These are phyloP conservation scores for Arthrobotrys sphaeroides DNA, from an alignment of 2,329 filamentous ascomycete genomes.

Conservation along the genomic window DNA sequence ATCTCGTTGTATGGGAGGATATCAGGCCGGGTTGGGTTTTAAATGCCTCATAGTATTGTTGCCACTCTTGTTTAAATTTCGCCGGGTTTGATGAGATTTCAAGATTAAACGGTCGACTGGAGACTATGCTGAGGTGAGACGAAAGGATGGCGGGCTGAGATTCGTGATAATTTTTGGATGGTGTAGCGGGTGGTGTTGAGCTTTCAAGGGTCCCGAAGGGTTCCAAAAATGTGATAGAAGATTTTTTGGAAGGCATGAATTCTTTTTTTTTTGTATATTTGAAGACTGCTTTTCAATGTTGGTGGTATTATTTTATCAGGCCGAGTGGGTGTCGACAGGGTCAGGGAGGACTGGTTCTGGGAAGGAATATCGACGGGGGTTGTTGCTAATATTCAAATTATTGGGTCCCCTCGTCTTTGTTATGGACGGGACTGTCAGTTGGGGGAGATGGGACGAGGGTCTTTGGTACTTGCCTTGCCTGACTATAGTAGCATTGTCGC, in stretches of 20 bases:
- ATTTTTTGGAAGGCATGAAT: slow-evolving; percentile 4
- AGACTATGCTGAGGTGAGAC: slow-evolving; percentile 33
- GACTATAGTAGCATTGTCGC: slow-evolving; percentile 37
- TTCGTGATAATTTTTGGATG: slow-evolving; percentile 25
- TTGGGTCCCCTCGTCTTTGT: not conserved
- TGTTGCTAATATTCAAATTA: slow-evolving; percentile 1
- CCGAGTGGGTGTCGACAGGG: slow-evolving; percentile 22
- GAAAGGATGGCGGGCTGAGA: slow-evolving; percentile 13
- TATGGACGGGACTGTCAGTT: not conserved
- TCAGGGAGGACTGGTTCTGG: slow-evolving; percentile 9
- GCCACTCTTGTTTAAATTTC: not conserved
- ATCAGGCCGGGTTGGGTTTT: not conserved
- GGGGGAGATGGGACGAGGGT: slow-evolving; percentile 37
- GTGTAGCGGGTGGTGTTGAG: slow-evolving; percentile 50
- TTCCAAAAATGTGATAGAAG: slow-evolving; percentile 46
- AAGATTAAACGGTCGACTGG: slow-evolving; percentile 6
- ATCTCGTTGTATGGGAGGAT: not conserved
- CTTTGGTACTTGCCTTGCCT: slow-evolving; percentile 14
- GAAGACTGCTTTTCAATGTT: too few relatives aligned
- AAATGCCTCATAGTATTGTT: slow-evolving; percentile 16
- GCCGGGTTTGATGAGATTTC: not conserved
- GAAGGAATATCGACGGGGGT: not conserved
- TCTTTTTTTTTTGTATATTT: not conserved
- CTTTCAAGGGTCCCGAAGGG: slow-evolving; percentile 27
- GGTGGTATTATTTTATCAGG: too few relatives aligned